A percentile compares a stretch with the other conserved stretches of the same genome.
phyloP scores from a whole-genome alignment of 2,329 filamentous ascomycete species.

The Colletotrichum costaricense region DNA sequence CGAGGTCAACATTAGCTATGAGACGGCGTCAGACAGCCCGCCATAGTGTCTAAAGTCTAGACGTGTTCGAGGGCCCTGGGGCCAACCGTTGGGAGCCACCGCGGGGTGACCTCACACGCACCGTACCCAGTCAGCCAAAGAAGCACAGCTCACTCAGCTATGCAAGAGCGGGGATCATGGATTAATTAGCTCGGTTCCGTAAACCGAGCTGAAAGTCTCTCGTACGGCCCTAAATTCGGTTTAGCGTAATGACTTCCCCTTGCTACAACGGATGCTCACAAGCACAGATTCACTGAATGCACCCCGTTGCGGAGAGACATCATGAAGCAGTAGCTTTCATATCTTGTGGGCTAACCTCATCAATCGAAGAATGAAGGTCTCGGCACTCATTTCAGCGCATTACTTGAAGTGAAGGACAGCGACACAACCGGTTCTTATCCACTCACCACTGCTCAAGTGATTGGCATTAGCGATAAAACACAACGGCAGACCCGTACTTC shows the following conservation, averaged over 20 bases:
- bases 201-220: not conserved
- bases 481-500: not conserved
- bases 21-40: not conserved
- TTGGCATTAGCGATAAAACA: not conserved
- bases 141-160: too few relatives aligned
- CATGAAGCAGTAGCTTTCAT: not conserved
- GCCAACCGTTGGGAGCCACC: not conserved
- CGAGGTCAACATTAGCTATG: conserved; percentile 18
- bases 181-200: not conserved
- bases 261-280: not conserved
- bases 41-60: not conserved
- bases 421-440: not conserved
- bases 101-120: too few relatives aligned
- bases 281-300: not conserved
- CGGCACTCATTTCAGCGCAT: conserved; percentile 1
- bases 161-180: not conserved
- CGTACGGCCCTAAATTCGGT: not conserved
- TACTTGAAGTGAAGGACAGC: not conserved
- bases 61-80: not conserved
- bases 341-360: not conserved
- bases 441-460: not conserved
- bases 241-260: not conserved
- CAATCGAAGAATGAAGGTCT: not conserved
- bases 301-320: conserved; percentile 8
- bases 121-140: too few relatives aligned